Conservation (phyloP, 2,329 filamentous ascomycete species). For the Fusarium proliferatum region DNA sequence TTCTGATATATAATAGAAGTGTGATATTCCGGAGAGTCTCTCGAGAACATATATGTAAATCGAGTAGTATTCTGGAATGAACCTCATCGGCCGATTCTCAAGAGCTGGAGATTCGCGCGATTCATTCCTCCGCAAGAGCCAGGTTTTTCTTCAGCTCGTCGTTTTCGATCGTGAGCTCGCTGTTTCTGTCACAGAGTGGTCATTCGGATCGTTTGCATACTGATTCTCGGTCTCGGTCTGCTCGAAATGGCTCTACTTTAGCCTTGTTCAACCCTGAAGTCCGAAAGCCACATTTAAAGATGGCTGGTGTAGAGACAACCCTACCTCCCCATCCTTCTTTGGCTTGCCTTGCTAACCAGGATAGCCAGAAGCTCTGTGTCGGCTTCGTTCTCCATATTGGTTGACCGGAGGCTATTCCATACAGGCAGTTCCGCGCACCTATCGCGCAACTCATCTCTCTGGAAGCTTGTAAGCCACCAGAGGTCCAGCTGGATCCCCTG, state of each 20-base stretch:
- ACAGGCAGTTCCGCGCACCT: not conserved
- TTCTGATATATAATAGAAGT: not conserved
- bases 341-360: not conserved
- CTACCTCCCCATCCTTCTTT: too few relatives aligned
- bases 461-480: not conserved
- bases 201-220: not conserved
- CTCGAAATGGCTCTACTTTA: not conserved
- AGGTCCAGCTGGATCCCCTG: not conserved
- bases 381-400: not conserved
- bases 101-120: too few relatives aligned
- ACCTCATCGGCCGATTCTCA: too few relatives aligned
- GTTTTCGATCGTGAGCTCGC: rapidly evolving
- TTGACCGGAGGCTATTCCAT: not conserved
- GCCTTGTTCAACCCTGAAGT: not conserved
- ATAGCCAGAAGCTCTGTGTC: not conserved
- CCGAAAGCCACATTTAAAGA: not conserved
- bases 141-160: rapidly evolving
- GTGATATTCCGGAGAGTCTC: not conserved
- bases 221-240: not conserved
- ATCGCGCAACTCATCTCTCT: not conserved
- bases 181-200: not conserved
- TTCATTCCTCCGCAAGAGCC: not conserved
- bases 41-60: not conserved
- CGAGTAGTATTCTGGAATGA: too few relatives aligned
- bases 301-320: too few relatives aligned